These are phyloP conservation scores for Calophaca sinica DNA, from an alignment of 306 rosid species.

Conservation along the genomic window DNA sequence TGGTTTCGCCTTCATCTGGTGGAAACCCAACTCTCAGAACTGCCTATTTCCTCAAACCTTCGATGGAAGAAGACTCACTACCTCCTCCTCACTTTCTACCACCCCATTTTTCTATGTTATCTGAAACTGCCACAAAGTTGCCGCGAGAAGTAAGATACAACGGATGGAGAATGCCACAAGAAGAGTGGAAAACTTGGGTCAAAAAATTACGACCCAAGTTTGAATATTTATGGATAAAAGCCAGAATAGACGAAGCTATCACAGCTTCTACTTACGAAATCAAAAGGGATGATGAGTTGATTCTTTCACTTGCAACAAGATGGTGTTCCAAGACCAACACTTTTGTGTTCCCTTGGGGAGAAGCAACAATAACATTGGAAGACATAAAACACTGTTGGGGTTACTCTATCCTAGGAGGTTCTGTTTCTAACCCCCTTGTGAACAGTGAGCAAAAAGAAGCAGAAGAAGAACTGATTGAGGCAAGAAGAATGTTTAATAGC, in stretches of 20 bases:
- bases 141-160: slow-evolving; percentile 12
- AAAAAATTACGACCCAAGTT: slow-evolving; percentile 32
- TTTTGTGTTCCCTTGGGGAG: slow-evolving; percentile 67
- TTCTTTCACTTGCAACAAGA: slow-evolving; percentile 45
- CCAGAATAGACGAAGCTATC: slow-evolving; percentile 62
- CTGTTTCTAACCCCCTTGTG: slow-evolving; percentile 36
- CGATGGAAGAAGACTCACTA: not conserved
- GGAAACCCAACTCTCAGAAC: slow-evolving; percentile 32
- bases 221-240: slow-evolving; percentile 43
- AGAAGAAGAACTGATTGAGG: slow-evolving; percentile 17
- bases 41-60: slow-evolving; percentile 52
- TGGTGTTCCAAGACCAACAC: slow-evolving; percentile 59
- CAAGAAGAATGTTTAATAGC: slow-evolving; percentile 1
- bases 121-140: not conserved
- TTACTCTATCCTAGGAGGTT: slow-evolving; percentile 51
- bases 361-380: slow-evolving; percentile 63
- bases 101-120: not conserved
- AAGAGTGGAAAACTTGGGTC: slow-evolving; percentile 52
- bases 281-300: slow-evolving; percentile 32
- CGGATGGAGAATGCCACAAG: slow-evolving; percentile 43
- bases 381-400: slow-evolving; percentile 58
- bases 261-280: slow-evolving; percentile 53
- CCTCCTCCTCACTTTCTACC: not conserved
- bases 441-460: slow-evolving; percentile 19
- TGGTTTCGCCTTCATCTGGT: slow-evolving; percentile 46